Base-by-base conservation (phyloP, 139 green algal species). In the Closterium sp. region DNA sequence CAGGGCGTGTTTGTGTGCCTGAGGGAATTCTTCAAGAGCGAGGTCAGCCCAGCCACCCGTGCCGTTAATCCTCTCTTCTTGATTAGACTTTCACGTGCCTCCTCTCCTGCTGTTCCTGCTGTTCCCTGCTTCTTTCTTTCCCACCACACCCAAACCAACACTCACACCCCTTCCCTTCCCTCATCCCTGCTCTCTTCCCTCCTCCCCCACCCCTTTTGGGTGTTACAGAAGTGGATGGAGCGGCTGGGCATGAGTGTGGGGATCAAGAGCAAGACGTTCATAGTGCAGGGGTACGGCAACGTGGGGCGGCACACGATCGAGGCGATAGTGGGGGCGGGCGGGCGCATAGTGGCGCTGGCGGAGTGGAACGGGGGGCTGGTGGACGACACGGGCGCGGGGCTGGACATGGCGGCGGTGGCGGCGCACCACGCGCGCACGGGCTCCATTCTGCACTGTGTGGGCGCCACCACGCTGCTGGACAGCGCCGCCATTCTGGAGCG, bases 241-340 rank as follows among this genome's bases (percentile, higher is more conserved):
- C 28, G 31, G 38, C 84, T 92, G 32, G 35, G 85, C 85, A 32
- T 90, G 34, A 23, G 25, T 7, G 23, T 12, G 36, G 90, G 89
- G 2, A 69, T 94, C 81, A 55, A 93, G 16, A 91, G 84, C 31
- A 94, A 94, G 92, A 94, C 92, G 25, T 90, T 94, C 28, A 32
- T 90, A 2, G 64, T 93, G 55, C 92, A 94, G 87, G 92, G 92
- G 4, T 94, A 94, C 91, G 92, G 92, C 64, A 94, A 94, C 55
- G 92, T 94, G 10, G 92, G 92, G 16, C 31, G 12, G 4, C 85
- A 93, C 90, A 86, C 90, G 10, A 90, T 90, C 32, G 87, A 95
- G 92, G 94, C 88, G 19, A 10, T 95, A 8, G 16, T 16, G 10
- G 76, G 87, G 28, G 64, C 94, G 23, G 93, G 93, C 7, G 93